Evolutionary conservation across 192 early-diverging fungal species (phyloP).

Genomic region (Pilaira anomala): DNA sequence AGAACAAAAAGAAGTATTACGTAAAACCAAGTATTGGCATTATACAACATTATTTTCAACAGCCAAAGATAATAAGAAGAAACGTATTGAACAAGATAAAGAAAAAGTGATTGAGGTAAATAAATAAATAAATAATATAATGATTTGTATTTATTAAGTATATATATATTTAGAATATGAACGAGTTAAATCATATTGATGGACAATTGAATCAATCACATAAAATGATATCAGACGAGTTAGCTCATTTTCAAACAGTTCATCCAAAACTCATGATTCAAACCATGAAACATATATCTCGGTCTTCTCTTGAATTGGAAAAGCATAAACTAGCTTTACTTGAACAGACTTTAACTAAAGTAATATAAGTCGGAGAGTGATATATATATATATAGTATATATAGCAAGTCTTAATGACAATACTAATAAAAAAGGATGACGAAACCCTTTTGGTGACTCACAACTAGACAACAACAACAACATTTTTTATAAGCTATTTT

Average conservation of each 20-base stretch:
- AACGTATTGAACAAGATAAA: conserved; percentile 38
- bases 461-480: too few relatives aligned
- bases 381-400: too few relatives aligned
- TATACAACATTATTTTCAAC: conserved; percentile 26
- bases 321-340: conserved; percentile 19
- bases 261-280: conserved; percentile 37
- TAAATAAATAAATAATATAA: too few relatives aligned
- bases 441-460: too few relatives aligned
- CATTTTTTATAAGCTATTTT: too few relatives aligned
- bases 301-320: conserved; percentile 12
- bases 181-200: conserved; percentile 37
- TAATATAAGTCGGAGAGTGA: too few relatives aligned
- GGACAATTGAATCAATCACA: conserved; percentile 44
- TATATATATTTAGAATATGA: conserved; percentile 33
- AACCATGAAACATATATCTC: not conserved
- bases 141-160: too few relatives aligned
- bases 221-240: conserved; percentile 47
- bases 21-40: conserved; percentile 13
- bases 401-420: too few relatives aligned
- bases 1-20: conserved; percentile 25
- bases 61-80: conserved; percentile 20
- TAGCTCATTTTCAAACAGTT: conserved; percentile 42
- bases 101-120: conserved; percentile 39
- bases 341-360: conserved; percentile 8
- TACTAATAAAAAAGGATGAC: too few relatives aligned